A percentile compares a stretch with the other conserved stretches of the same genome.
Evolutionary conservation across 768 basidiomycete genomes (phyloP).

Genomic region (Boletus subparvulus): DNA sequence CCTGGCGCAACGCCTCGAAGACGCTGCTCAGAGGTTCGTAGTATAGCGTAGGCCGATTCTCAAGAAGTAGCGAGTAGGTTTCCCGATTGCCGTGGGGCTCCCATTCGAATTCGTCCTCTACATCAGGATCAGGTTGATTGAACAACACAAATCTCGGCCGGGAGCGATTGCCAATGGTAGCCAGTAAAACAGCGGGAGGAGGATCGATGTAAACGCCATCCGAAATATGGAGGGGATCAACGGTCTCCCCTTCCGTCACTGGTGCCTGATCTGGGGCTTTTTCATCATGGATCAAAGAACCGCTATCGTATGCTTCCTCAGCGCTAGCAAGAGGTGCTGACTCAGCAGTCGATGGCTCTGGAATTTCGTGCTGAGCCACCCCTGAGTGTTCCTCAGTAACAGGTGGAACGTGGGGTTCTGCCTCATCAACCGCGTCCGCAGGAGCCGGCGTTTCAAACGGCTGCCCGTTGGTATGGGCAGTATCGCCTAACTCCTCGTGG

Average conservation of each 20-base stretch:
- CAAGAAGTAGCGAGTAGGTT: conserved; percentile 49
- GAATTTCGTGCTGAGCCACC: conserved; percentile 9
- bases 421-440: conserved; percentile 3
- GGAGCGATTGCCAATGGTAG: conserved; percentile 39
- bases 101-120: conserved; percentile 22
- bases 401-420: conserved; percentile 1
- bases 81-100: conserved; percentile 17
- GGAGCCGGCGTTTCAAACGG: conserved; percentile 5
- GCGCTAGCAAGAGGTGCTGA: conserved; percentile 3
- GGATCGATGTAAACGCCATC: conserved; percentile 74
- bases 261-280: conserved; percentile 11
- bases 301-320: conserved; percentile 7
- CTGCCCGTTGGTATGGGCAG: conserved; percentile 1
- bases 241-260: conserved; percentile 11
- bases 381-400: conserved; percentile 11
- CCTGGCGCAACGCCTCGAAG: conserved; percentile 70
- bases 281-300: conserved; percentile 6
- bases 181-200: conserved; percentile 65
- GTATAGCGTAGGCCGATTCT: conserved; percentile 66
- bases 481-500: conserved; percentile 14
- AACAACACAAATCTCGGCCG: conserved; percentile 51
- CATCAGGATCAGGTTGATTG: conserved; percentile 48
- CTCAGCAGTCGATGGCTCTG: conserved; percentile 10
- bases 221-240: conserved; percentile 58
- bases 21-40: conserved; percentile 71